These are phyloP conservation scores for Lentinus polychrous DNA, from an alignment of 1,284 basidiomycete species.

Conservation along the genomic window DNA sequence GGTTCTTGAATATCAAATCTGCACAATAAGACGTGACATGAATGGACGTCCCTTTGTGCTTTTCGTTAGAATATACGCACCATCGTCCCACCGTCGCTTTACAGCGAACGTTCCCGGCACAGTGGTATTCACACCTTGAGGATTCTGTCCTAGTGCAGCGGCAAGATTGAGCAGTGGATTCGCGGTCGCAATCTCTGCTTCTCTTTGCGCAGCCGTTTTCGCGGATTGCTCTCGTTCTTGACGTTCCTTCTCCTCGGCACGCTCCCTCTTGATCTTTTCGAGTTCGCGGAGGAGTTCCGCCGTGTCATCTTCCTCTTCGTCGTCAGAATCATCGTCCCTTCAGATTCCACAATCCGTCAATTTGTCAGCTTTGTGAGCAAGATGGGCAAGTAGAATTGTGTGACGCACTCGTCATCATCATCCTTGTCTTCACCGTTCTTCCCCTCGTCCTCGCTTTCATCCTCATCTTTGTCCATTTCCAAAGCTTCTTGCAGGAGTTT, in stretches of 20 bases:
- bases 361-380: not conserved
- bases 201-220: slow-evolving; percentile 58
- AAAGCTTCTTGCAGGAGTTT: slow-evolving; percentile 72
- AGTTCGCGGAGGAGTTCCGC: slow-evolving; percentile 88
- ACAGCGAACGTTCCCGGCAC: slow-evolving; percentile 83
- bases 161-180: slow-evolving; percentile 87
- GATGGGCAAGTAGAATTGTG: slow-evolving; percentile 3
- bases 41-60: not conserved
- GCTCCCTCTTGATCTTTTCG: slow-evolving; percentile 92
- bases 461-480: slow-evolving; percentile 83
- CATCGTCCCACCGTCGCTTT: slow-evolving; percentile 93
- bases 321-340: slow-evolving; percentile 34
- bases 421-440: slow-evolving; percentile 31
- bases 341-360: too few relatives aligned
- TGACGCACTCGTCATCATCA: slow-evolving; percentile 35
- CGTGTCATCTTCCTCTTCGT: slow-evolving; percentile 83
- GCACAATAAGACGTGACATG: slow-evolving; percentile 4
- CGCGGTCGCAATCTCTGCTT: slow-evolving; percentile 76
- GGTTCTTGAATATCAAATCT: slow-evolving; percentile 98
- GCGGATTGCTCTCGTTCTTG: slow-evolving; percentile 73
- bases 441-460: slow-evolving; percentile 54
- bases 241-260: slow-evolving; percentile 86
- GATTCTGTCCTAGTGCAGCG: slow-evolving; percentile 72
- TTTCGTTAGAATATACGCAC: slow-evolving; percentile 31
- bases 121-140: slow-evolving; percentile 63